These are phyloP conservation scores for Ophiosphaerella herpotricha DNA, from an alignment of 2,329 filamentous ascomycete species.

Conservation along the genomic window DNA sequence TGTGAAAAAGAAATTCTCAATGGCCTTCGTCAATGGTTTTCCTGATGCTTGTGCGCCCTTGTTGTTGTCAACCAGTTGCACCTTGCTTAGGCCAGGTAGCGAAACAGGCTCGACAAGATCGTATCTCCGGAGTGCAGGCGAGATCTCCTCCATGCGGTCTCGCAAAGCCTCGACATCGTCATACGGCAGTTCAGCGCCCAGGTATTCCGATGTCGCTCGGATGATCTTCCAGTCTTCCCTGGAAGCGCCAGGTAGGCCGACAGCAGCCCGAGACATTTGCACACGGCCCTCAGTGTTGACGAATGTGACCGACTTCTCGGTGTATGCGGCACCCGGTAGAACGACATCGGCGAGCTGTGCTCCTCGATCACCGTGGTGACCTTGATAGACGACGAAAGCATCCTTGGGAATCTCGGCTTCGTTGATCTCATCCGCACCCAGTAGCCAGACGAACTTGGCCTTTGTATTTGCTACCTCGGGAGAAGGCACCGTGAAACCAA, in stretches of 20 bases:
- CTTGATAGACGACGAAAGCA: constrained; percentile 96
- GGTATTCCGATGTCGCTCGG: constrained; percentile 87
- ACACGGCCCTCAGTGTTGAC: constrained; percentile 97
- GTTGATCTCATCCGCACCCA: constrained; percentile 90
- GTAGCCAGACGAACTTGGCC: constrained; percentile 95
- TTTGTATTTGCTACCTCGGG: constrained; percentile 78
- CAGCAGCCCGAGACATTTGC: constrained; percentile 90
- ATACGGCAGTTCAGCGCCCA: constrained; percentile 84
- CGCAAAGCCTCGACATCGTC: constrained; percentile 88
- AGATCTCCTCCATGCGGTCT: constrained; percentile 94
- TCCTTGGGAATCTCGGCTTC: constrained; percentile 89
- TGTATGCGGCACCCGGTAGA: constrained; percentile 93
- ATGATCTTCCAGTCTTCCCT: constrained; percentile 99
- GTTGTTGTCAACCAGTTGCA: constrained; percentile 95
- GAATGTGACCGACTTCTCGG: constrained; percentile 94
- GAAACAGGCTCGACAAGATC: constrained; percentile 82
- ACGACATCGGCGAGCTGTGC: constrained; percentile 92
- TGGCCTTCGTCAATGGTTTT: constrained; percentile 78
- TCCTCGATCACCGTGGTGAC: constrained; percentile 93
- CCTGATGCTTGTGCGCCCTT: constrained; percentile 78
- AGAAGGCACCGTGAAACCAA: constrained; percentile 90
- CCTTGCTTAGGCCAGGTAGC: constrained; percentile 80
- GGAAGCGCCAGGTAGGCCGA: constrained; percentile 83
- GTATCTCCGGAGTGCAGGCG: constrained; percentile 84
- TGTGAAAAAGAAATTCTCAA: constrained; percentile 98